Percentiles rank a stretch among this genome's conserved stretches.
Conservation (phyloP, 2,329 filamentous ascomycete genomes). For the Colletotrichum paranaense region DNA sequence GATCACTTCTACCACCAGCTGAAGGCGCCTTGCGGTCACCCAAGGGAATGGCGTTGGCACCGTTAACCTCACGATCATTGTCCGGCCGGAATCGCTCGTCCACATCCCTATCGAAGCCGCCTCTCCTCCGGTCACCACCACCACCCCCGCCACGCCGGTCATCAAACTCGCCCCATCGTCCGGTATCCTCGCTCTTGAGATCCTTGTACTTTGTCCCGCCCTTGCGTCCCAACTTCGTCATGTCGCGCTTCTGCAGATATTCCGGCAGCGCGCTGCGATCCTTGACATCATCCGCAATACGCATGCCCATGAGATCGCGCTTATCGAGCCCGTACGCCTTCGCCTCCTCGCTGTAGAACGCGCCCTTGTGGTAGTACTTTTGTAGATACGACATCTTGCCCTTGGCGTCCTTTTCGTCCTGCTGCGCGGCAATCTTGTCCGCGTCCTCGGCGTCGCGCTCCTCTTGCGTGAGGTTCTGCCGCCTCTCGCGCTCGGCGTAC, state of each 20-base stretch:
- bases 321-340: conserved; percentile 80
- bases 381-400: conserved; percentile 93
- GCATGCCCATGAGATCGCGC: conserved; percentile 86
- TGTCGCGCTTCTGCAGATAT: conserved; percentile 92
- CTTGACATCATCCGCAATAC: conserved; percentile 84
- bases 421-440: conserved; percentile 80
- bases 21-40: conserved; percentile 64
- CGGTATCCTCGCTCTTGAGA: conserved; percentile 90
- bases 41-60: conserved; percentile 78
- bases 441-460: conserved; percentile 89
- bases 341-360: conserved; percentile 90
- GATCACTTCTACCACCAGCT: conserved; percentile 42
- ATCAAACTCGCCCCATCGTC: conserved; percentile 79
- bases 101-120: conserved; percentile 52
- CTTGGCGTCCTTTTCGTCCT: conserved; percentile 80
- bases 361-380: conserved; percentile 96
- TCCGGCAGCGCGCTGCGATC: conserved; percentile 88
- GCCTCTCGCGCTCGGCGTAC: conserved; percentile 87
- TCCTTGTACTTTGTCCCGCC: conserved; percentile 92
- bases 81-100: conserved; percentile 79
- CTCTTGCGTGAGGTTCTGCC: conserved; percentile 86
- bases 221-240: conserved; percentile 93
- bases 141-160: conserved; percentile 55
- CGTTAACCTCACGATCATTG: conserved; percentile 61
- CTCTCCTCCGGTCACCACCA: conserved; percentile 43